Evolutionary conservation across 257 asterid species (phyloP).

Genomic region (Nemophila menziesii): DNA sequence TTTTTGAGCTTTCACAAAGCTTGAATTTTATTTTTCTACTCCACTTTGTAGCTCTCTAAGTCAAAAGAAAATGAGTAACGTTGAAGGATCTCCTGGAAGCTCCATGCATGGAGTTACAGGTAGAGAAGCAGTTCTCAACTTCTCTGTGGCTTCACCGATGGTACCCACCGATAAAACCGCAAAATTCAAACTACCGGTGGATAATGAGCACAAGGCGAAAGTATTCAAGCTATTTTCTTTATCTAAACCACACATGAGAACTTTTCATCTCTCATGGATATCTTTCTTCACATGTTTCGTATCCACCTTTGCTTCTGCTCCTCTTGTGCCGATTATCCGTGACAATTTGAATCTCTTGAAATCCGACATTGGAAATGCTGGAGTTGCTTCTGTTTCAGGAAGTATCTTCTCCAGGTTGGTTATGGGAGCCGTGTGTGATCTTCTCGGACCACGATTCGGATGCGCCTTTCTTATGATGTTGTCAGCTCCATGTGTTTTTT

Average conservation of each 20-base stretch:
- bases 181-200: conserved; percentile 43
- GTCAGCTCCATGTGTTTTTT: conserved; percentile 48
- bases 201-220: conserved; percentile 53
- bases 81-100: conserved; percentile 25
- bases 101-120: conserved; percentile 72
- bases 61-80: conserved; percentile 10
- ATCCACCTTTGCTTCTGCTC: conserved; percentile 57
- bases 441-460: conserved; percentile 49
- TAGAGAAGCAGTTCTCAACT: conserved; percentile 28
- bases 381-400: conserved; percentile 57
- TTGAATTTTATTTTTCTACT: not conserved
- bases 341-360: conserved; percentile 38
- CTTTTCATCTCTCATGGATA: conserved; percentile 53
- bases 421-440: conserved; percentile 50
- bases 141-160: conserved; percentile 33
- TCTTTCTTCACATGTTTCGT: conserved; percentile 51
- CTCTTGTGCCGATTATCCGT: conserved; percentile 49
- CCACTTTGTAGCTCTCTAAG: not conserved
- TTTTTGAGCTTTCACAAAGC: not conserved
- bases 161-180: conserved; percentile 36
- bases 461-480: conserved; percentile 47
- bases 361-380: conserved; percentile 45
- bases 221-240: conserved; percentile 38
- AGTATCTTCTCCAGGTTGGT: conserved; percentile 53
- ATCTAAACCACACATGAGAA: conserved; percentile 47